Conservation (phyloP, 768 basidiomycete species). For the Termitomyces sp. region DNA sequence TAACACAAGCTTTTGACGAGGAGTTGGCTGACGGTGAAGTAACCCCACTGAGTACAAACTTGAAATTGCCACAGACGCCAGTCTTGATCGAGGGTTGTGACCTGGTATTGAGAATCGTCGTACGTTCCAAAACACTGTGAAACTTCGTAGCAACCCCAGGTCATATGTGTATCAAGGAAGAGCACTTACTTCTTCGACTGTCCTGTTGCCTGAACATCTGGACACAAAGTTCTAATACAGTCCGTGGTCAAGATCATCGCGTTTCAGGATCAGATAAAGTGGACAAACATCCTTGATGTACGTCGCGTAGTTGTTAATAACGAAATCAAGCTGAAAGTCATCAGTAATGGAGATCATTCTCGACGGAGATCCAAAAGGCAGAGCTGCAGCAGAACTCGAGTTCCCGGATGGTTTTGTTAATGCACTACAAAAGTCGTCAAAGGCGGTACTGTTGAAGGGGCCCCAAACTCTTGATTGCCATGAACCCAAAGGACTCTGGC, state of each 20-base stretch:
- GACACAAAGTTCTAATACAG: conserved; percentile 44
- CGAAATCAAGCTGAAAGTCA: conserved; percentile 46
- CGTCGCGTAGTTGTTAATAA: conserved; percentile 65
- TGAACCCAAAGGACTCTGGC: conserved; percentile 50
- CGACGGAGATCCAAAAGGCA: conserved; percentile 43
- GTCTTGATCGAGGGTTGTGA: conserved; percentile 54
- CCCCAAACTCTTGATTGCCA: conserved; percentile 94
- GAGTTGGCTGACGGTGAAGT: conserved; percentile 58
- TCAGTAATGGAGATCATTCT: conserved; percentile 42
- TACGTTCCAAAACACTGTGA: conserved; percentile 82
- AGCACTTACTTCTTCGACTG: conserved; percentile 27
- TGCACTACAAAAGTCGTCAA: conserved; percentile 63
- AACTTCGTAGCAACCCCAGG: background rate
- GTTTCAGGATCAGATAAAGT: background rate
- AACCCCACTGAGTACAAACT: conserved; percentile 95
- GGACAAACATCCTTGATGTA: conserved; percentile 67
- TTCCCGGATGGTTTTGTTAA: conserved; percentile 41
- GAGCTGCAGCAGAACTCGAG: conserved; percentile 21
- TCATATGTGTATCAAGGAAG: background rate
- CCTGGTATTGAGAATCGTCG: conserved; percentile 59
- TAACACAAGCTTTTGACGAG: background rate
- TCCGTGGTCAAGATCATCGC: background rate
- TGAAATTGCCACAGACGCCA: conserved; percentile 92
- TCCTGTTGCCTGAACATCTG: conserved; percentile 42
- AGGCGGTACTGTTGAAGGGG: conserved; percentile 56